Conservation (phyloP, 805 yeast genomes). For the Hanseniaspora opuntiae region DNA sequence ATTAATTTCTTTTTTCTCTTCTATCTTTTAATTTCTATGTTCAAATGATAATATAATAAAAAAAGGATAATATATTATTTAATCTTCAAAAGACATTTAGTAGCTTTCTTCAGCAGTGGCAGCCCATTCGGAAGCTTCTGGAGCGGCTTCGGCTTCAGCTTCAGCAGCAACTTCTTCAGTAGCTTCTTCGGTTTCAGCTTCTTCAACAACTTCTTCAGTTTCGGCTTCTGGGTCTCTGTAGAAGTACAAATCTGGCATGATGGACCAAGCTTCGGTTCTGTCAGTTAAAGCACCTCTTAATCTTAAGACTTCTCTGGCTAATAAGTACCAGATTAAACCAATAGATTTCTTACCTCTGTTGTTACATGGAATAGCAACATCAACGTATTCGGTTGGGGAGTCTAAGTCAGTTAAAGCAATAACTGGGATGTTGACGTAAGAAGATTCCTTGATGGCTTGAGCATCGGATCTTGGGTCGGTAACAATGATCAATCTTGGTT, state of each 20-base stretch:
- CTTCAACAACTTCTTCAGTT: conserved; percentile 59
- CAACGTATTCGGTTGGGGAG: conserved; percentile 97
- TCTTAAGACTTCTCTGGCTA: conserved; percentile 98
- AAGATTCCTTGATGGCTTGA: conserved; percentile 99
- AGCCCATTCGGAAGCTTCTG: conserved; percentile 12
- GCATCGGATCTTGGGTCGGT: conserved; percentile 99
- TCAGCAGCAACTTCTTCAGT: conserved; percentile 55
- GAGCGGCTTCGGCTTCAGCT: conserved; percentile 18
- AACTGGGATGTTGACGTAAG: conserved; percentile 99
- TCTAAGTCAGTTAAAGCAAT: conserved; percentile 97
- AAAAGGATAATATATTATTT: neutral
- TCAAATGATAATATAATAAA: conserved; percentile 2
- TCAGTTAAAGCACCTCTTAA: conserved; percentile 93
- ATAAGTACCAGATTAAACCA: conserved; percentile 99
- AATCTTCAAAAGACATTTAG: conserved; percentile 2
- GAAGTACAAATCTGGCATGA: conserved; percentile 99
- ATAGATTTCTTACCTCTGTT: conserved; percentile 99
- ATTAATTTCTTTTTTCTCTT: neutral
- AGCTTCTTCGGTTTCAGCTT: conserved; percentile 65
- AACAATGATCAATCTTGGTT: conserved; percentile 98
- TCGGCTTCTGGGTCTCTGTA: conserved; percentile 99
- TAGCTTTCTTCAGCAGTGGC: conserved; percentile 12
- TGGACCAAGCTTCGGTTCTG: conserved; percentile 95
- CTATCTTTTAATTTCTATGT: neutral
- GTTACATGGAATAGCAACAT: conserved; percentile 99